These are phyloP conservation scores for Pleurozium schreberi DNA, from an alignment of 225 moss, liverwort and hornwort genomes.

Conservation along the genomic window DNA sequence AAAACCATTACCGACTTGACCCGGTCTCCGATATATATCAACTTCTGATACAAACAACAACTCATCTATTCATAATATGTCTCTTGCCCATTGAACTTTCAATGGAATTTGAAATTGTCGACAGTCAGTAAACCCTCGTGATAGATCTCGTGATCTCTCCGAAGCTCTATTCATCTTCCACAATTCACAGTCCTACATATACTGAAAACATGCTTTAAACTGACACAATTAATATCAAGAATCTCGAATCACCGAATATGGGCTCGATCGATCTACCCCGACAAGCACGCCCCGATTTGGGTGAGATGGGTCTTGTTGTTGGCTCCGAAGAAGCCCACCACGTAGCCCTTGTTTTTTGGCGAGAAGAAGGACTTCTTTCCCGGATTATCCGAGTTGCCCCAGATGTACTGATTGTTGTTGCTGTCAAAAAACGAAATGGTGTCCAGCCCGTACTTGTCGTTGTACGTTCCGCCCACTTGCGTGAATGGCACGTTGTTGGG, in stretches of 20 bases:
- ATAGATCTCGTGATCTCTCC: background rate
- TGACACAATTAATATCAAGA: too few relatives aligned
- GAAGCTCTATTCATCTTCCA: background rate
- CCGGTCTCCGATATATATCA: background rate
- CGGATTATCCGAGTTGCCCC: conserved; percentile 11
- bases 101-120: too few relatives aligned
- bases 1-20: background rate
- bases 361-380: background rate
- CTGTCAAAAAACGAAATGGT: conserved; percentile 14
- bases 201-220: background rate
- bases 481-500: conserved; percentile 1
- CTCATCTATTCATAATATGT: background rate
- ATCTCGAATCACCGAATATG: background rate
- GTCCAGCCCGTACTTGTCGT: conserved; percentile 11
- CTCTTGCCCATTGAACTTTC: background rate
- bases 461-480: conserved; percentile 25
- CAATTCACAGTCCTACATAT: background rate
- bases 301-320: conserved; percentile 34
- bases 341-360: conserved; percentile 12
- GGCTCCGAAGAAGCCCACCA: conserved; percentile 39
- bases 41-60: background rate
- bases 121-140: too few relatives aligned
- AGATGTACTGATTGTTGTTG: conserved; percentile 23
- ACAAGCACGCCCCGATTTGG: conserved; percentile 40
- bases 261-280: background rate